A percentile compares a stretch with the other conserved stretches of the same genome.
These are phyloP conservation scores for Phaeophleospora eucalypticola DNA, from an alignment of 2,329 filamentous ascomycete genomes.

Conservation along the genomic window DNA sequence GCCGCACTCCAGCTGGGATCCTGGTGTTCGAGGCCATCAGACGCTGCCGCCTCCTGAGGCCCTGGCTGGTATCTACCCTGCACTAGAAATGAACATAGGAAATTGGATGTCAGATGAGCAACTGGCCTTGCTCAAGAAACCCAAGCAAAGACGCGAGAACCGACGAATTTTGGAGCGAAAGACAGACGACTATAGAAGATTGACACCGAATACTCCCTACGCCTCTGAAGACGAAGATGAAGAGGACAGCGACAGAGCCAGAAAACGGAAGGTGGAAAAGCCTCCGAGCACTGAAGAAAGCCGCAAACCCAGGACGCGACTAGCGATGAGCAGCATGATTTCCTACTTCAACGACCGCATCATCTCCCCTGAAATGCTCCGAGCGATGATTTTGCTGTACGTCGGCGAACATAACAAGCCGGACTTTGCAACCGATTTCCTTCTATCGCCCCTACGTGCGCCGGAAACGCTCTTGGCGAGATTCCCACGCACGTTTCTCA, in stretches of 20 bases:
- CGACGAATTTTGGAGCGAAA: conserved; percentile 74
- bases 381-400: conserved; percentile 97
- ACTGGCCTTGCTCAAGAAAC: conserved; percentile 87
- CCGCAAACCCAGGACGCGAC: conserved; percentile 55
- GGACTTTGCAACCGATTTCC: conserved; percentile 86
- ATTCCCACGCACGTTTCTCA: conserved; percentile 93
- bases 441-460: conserved; percentile 83
- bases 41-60: conserved; percentile 62
- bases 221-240: conserved; percentile 71
- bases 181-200: conserved; percentile 78
- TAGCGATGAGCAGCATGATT: conserved; percentile 94
- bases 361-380: conserved; percentile 95
- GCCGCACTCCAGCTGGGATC: conserved; percentile 37
- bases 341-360: conserved; percentile 97
- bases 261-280: conserved; percentile 1
- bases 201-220: conserved; percentile 76
- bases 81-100: conserved; percentile 92
- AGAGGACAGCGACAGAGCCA: conserved; percentile 7
- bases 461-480: conserved; percentile 75
- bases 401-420: conserved; percentile 90
- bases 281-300: conserved; percentile 1
- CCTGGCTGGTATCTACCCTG: conserved; percentile 81
- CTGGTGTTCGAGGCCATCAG: conserved; percentile 41
- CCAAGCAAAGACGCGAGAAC: conserved; percentile 73
- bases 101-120: conserved; percentile 99